These are phyloP conservation scores for Mycena sp. DNA, from an alignment of 1,284 basidiomycete species.

Conservation along the genomic window DNA sequence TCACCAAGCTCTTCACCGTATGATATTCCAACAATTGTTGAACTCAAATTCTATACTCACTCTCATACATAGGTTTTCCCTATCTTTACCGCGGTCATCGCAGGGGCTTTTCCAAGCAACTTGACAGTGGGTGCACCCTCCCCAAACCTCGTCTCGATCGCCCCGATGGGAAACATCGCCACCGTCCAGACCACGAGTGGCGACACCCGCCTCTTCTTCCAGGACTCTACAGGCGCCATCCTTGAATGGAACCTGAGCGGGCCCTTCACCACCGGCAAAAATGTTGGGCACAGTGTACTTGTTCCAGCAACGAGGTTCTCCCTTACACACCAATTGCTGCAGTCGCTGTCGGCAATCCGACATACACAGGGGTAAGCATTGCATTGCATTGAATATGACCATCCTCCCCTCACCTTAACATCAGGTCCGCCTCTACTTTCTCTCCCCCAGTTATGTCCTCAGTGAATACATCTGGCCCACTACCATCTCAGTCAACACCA, in stretches of 20 bases:
- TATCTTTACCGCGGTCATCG: not conserved
- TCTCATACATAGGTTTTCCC: not conserved
- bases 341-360: not conserved
- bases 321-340: not conserved
- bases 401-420: no score
- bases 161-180: not conserved
- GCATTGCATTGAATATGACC: no score
- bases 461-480: constrained; percentile 11
- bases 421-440: constrained; percentile 10
- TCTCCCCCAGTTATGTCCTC: constrained; percentile 8
- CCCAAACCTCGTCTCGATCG: not conserved
- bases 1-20: not conserved
- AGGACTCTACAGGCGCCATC: not conserved
- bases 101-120: not conserved
- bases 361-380: constrained; percentile 3
- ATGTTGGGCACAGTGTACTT: not conserved
- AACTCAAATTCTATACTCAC: not conserved
- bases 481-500: not conserved
- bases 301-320: constrained; percentile 1
- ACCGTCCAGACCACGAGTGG: not conserved
- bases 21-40: not conserved
- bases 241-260: not conserved
- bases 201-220: not conserved
- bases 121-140: not conserved
- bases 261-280: not conserved